A percentile compares a stretch with the other conserved stretches of the same genome.
Conservation (phyloP, 768 basidiomycete species). For the Collybiopsis luxurians region DNA sequence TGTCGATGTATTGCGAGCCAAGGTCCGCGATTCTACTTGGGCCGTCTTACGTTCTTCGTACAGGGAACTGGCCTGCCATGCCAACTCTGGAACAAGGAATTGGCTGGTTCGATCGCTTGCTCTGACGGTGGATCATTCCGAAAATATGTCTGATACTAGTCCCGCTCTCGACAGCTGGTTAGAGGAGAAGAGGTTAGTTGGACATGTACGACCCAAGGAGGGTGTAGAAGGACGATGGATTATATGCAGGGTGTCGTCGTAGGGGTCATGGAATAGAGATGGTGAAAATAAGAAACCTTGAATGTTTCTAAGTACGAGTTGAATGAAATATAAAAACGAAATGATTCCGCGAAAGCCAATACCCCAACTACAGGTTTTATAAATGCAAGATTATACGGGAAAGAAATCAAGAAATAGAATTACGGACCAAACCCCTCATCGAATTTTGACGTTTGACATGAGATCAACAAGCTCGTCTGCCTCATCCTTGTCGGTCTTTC, state of each 20-base stretch:
- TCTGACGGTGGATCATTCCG: constrained; percentile 32
- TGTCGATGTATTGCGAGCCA: constrained; percentile 45
- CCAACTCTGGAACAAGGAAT: constrained; percentile 30
- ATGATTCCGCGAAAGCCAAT: too few relatives aligned
- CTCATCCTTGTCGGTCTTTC: constrained; percentile 26
- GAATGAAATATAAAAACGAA: too few relatives aligned
- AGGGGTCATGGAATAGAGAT: too few relatives aligned
- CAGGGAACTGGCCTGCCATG: constrained; percentile 51
- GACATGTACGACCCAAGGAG: constrained; percentile 56
- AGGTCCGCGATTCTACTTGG: constrained; percentile 58
- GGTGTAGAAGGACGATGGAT: constrained; percentile 59
- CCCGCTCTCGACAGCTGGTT: constrained; percentile 57
- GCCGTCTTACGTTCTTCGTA: constrained; percentile 57
- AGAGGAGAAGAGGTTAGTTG: constrained; percentile 32
- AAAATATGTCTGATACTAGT: constrained; percentile 12
- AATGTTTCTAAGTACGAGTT: too few relatives aligned
- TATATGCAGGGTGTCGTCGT: constrained; percentile 21
- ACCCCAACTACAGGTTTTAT: too few relatives aligned
- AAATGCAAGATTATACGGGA: too few relatives aligned
- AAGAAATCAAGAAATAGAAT: too few relatives aligned
- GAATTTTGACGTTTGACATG: constrained; percentile 61
- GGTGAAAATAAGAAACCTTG: too few relatives aligned
- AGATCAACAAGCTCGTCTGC: constrained; percentile 64
- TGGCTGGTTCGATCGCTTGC: constrained; percentile 54
- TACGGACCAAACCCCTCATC: too few relatives aligned